Evolutionary conservation across 257 asterid genomes (phyloP).

Genomic region (Datura wrightii): DNA sequence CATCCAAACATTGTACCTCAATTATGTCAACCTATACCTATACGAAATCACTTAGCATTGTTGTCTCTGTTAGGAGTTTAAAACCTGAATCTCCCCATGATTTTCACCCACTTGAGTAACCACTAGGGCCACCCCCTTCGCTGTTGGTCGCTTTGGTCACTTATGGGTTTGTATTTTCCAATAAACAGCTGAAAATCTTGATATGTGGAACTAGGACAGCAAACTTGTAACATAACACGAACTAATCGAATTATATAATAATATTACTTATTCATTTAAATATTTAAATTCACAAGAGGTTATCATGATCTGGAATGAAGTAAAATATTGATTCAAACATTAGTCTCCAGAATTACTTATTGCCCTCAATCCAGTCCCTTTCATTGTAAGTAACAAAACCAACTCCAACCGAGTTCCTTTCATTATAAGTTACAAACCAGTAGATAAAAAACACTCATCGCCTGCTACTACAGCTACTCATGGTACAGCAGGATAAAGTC

Average conservation of each 20-base stretch:
- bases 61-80: not conserved
- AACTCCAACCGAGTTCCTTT: not conserved
- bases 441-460: not conserved
- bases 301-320: not conserved
- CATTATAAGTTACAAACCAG: conserved; percentile 5
- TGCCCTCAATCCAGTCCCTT: conserved; percentile 10
- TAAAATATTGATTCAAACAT: not conserved
- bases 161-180: not conserved
- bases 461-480: not conserved
- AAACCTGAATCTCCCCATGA: not conserved
- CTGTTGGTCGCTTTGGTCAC: not conserved
- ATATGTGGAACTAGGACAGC: not conserved
- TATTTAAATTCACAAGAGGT: not conserved
- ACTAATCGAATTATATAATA: not conserved
- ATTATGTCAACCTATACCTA: not conserved
- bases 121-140: not conserved
- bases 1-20: not conserved
- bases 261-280: not conserved
- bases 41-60: not conserved
- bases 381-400: not conserved
- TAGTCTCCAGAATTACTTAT: conserved; percentile 5
- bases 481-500: conserved; percentile 2
- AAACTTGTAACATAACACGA: not conserved
- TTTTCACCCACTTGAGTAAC: not conserved
- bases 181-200: not conserved